Evolutionary conservation across 148 eudicot species (phyloP), one percentile per base, ranked within the genome.

Genomic region (Simmondsia chinensis): DNA sequence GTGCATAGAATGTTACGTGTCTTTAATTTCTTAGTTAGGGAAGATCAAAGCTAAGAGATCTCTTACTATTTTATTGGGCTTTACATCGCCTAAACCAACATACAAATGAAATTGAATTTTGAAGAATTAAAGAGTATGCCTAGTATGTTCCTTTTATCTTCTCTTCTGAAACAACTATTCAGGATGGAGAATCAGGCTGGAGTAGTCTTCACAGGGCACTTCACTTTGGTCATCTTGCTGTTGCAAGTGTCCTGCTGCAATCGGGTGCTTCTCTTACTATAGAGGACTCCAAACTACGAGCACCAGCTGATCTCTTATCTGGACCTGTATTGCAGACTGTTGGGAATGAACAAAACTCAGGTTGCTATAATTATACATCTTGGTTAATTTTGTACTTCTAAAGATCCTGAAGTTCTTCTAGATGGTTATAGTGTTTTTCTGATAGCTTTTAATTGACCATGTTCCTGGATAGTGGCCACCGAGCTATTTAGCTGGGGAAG

Each of bases 101-200:
- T n/a, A n/a, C n/a, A n/a, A n/a, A n/a, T n/a, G n/a, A n/a, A n/a
- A n/a, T n/a, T 33, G 17, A 15, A 30, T 9, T 23, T 19, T 2
- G 13, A 47, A 17, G 15, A 16, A 24, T 33, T 2, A 9, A 20
- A 39, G 14, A 8, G 48, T 45, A 63, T 33, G 21, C 40, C 32
- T 35, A 24, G 27, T 26, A 48, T 15, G 33, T 43, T 48, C 28
- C 8, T 20, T 17, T 27, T 46, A 8, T 25, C 41, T 49, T 7
- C 3, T 10, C 40, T 21, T 37, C 28, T 42, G 17, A 14, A 18
- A 33, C 18, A 49, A 34, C 70, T n/a, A n/a, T 45, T 45, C 73
- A 93, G 99, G 99, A 93, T 71, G 99, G 99, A 47, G 99, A 93
- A 68, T 86, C 99, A 6, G 96, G 99, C 33, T 86, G 99, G 99